Percentiles rank a stretch among this genome's conserved stretches.
Evolutionary conservation across 306 rosid genomes (phyloP).

Genomic region (Sphenostylis stenocarpa): DNA sequence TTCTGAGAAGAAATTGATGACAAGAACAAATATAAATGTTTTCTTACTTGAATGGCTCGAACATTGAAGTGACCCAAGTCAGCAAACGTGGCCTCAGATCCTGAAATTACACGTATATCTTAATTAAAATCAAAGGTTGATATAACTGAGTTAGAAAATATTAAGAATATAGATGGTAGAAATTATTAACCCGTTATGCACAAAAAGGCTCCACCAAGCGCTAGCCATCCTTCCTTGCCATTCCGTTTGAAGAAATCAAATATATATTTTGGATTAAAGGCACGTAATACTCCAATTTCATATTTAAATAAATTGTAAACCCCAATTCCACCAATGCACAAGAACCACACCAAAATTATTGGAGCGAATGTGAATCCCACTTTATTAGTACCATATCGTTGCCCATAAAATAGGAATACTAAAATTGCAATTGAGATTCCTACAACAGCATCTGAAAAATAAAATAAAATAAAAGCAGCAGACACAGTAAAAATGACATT

Average conservation of each 20-base stretch:
- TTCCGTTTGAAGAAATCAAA: constrained; percentile 34
- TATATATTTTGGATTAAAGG: constrained; percentile 40
- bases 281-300: constrained; percentile 35
- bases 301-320: constrained; percentile 35
- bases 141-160: background rate
- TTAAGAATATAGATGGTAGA: background rate
- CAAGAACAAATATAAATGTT: no score
- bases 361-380: constrained; percentile 41
- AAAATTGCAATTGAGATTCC: constrained; percentile 30
- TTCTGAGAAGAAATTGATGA: no score
- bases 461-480: no score
- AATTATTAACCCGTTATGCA: constrained; percentile 28
- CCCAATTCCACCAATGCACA: constrained; percentile 29
- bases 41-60: constrained; percentile 63
- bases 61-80: constrained; percentile 79
- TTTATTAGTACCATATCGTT: constrained; percentile 38
- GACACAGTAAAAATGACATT: no score
- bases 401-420: background rate
- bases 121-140: background rate
- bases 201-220: constrained; percentile 42
- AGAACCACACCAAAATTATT: constrained; percentile 23
- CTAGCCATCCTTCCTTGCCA: constrained; percentile 39
- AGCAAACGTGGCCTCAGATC: constrained; percentile 83
- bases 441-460: constrained; percentile 31
- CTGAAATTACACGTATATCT: background rate